Base-by-base conservation (phyloP, 495 filamentous ascomycete genomes). In the Penicillium arizonense region DNA sequence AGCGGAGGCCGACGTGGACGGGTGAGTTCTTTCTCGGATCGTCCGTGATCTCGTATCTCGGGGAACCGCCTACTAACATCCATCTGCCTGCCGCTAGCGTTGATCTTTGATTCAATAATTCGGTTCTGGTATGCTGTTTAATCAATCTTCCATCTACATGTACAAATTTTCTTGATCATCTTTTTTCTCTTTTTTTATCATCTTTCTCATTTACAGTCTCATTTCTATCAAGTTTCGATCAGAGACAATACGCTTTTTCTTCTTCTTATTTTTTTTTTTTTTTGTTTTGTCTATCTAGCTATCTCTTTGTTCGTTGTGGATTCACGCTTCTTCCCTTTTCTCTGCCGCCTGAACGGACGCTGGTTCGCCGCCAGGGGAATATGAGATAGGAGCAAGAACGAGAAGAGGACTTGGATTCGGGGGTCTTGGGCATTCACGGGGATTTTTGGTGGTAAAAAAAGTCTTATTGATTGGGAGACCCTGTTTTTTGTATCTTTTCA, bases 1-100 rank as follows among this genome's bases (percentile, higher is more conserved):
- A 62, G 67, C 57, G 72, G 73, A 58, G 77, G 75, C 46, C 71
- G 78, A 63, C 76, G 76, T 65, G 78, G 73, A 69, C 73, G 77
- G 59, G 73, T 75, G 59, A 76, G 71, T 68, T 44, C 50, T 47
- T 55, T 44, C 39, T 46, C 36, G 18, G 23, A 32, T 33, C 30
- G 46, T n/a, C 28, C 21, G 37, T 38, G 47, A 42, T 20, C 21
- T 11, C 12, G 30, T 44, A 2, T 23, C 24, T 11, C 12, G 2
- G 12, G 33, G 13, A 24, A 20, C n/a, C 20, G 35, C 10, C 23
- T 24, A 41, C 42, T 38, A 44, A 58, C 47, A 30, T 32, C 14
- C 35, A 30, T 30, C 16, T 43, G 30, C 8, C 18, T 23, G 21
- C 11, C 12, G 7, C 14, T 53, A 73, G 72, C 71, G 70, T 56